A percentile compares a stretch with the other conserved stretches of the same genome.
Conservation (phyloP, 768 basidiomycete genomes). For the Thelephora ganbajun region DNA sequence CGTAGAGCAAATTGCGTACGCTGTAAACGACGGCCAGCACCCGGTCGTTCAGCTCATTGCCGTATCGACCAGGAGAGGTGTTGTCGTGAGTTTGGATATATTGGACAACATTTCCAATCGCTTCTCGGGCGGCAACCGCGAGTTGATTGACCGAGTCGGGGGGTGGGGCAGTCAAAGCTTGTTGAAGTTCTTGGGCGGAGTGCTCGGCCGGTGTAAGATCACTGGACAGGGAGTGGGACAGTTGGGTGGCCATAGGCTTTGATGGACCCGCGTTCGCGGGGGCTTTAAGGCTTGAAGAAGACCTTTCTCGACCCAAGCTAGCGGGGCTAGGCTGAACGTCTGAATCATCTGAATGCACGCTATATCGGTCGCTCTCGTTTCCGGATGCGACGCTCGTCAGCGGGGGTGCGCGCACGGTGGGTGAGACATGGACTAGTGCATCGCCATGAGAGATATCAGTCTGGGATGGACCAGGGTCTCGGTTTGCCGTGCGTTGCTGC, state of each 20-base stretch:
- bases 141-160: slow-evolving; percentile 50
- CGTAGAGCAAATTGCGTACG: slow-evolving; percentile 63
- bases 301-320: slow-evolving; percentile 15
- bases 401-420: not conserved
- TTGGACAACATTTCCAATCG: slow-evolving; percentile 50
- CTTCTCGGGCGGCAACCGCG: slow-evolving; percentile 37
- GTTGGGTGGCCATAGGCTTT: slow-evolving; percentile 42
- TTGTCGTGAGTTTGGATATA: slow-evolving; percentile 36
- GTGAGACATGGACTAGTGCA: too few relatives aligned
- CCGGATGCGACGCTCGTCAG: not conserved
- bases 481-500: slow-evolving; percentile 5
- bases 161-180: slow-evolving; percentile 39
- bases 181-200: slow-evolving; percentile 52
- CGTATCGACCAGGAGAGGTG: slow-evolving; percentile 35
- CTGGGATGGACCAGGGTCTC: not conserved
- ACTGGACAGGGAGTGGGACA: slow-evolving; percentile 20
- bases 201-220: slow-evolving; percentile 55
- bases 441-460: not conserved
- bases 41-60: slow-evolving; percentile 45
- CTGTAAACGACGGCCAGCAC: slow-evolving; percentile 51
- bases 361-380: slow-evolving; percentile 26
- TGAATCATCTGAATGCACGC: slow-evolving; percentile 72
- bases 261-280: slow-evolving; percentile 54
- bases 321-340: slow-evolving; percentile 37
- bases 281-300: slow-evolving; percentile 17